Evolutionary conservation across 805 yeast species (phyloP), one percentile per base, ranked within the genome.

Genomic region (Candida ulmi): DNA sequence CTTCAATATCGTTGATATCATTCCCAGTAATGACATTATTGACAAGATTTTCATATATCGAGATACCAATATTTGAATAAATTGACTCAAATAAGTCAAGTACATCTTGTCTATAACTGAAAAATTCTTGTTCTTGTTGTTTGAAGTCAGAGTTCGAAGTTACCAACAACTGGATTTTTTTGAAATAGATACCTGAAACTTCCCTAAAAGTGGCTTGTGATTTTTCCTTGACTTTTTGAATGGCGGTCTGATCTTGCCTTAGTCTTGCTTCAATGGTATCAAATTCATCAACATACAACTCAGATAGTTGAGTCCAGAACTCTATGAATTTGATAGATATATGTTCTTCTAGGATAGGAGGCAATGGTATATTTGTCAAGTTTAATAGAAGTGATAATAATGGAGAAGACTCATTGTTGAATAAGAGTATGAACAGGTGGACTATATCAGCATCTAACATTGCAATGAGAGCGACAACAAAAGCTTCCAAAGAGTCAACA

Each of bases 71-170:
- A 5, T 85, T 65, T 1, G 88, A 75, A 64, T 82, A 86, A 2
- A 82, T 60, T 0, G 77, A 67, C 39, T 88, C 93, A 46, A 86
- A 75, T 29, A 90, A 68, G 49, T 93, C 98, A 1, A 82, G 74
- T 9, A 83, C 82, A 44, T 83, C 91, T 25, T 76, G 63, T 49
- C 97, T 71, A 58, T 78, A 91, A 19, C 77, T 71, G 17, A 62
- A 60, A 51, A 88, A 86, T 47, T 83, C 95, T 17, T 52, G 52
- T 15, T 49, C 51, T 2, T 57, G 57, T 8, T 52, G 51, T 5
- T 58, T 54, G 28, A 65, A 67, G 8, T 60, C 44, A 5, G 60
- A 50, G 15, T 65, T 61, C 16, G 64, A 66, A 18, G 72, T 54
- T 36, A 59, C 50, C n/a, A 43, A 17, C 9, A 74, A 54, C 35